phyloP scores from a whole-genome alignment of 352 stramenopile genomes.

The Globisporangium polare region DNA sequence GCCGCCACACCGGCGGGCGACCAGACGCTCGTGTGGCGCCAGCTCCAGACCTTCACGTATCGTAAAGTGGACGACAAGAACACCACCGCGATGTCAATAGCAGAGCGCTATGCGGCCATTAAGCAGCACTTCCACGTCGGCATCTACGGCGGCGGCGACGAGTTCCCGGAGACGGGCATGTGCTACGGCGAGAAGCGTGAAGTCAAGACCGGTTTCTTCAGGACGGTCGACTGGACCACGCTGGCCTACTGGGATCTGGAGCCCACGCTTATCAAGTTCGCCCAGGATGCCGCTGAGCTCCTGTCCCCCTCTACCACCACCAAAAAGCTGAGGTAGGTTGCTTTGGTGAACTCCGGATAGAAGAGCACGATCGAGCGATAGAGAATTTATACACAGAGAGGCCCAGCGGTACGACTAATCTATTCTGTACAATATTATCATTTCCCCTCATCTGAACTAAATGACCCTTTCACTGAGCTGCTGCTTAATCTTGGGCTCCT shows the following conservation, averaged over 20 bases:
- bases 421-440: slow-evolving; percentile 1
- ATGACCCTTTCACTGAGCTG: not conserved
- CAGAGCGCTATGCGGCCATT: slow-evolving; percentile 25
- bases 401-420: not conserved
- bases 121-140: slow-evolving; percentile 31
- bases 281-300: slow-evolving; percentile 24
- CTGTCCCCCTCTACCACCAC: not conserved
- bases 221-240: slow-evolving; percentile 30
- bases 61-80: not conserved
- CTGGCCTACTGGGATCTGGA: slow-evolving; percentile 29
- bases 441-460: not conserved
- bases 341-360: not conserved
- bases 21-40: slow-evolving; percentile 25
- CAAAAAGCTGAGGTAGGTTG: not conserved
- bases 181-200: slow-evolving; percentile 39
- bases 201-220: slow-evolving; percentile 21
- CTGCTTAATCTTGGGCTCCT: not conserved
- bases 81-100: slow-evolving; percentile 8
- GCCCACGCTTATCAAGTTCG: slow-evolving; percentile 28
- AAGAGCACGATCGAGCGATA: not conserved
- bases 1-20: not conserved
- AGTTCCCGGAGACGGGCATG: slow-evolving; percentile 32
- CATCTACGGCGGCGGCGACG: slow-evolving; percentile 36
- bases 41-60: slow-evolving; percentile 31
- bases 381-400: not conserved